These are phyloP conservation scores for Nicotiana benthamiana DNA, from an alignment of 257 asterid genomes.

Conservation along the genomic window DNA sequence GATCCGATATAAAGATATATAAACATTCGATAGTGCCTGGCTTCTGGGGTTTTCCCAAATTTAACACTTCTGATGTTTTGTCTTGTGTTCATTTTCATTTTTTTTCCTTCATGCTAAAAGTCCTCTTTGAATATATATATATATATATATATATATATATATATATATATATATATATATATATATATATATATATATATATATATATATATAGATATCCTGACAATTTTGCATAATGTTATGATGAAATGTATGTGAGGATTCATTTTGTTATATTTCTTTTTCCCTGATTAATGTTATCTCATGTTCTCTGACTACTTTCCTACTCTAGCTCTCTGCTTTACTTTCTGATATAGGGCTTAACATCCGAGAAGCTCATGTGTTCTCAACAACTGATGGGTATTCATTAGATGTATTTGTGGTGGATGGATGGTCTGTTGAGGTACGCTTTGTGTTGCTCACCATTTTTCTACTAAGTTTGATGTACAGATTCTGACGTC, in stretches of 20 bases:
- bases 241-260: not conserved
- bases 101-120: not conserved
- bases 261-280: not conserved
- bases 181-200: not conserved
- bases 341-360: constrained; percentile 92
- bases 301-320: not conserved
- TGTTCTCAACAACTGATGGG: constrained; percentile 85
- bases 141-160: no score
- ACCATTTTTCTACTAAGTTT: constrained; percentile 11
- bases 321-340: constrained; percentile 74
- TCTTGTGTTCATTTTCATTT: not conserved
- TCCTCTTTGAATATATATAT: not conserved
- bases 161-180: no score
- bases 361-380: constrained; percentile 98
- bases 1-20: not conserved
- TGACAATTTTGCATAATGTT: not conserved
- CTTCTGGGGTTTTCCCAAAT: not conserved
- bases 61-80: not conserved
- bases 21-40: not conserved
- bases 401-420: constrained; percentile 87
- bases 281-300: not conserved
- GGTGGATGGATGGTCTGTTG: constrained; percentile 91
- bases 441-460: constrained; percentile 63
- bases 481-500: not conserved
- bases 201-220: not conserved